Evolutionary conservation across 768 basidiomycete genomes (phyloP).

Genomic region (Gautieria morchelliformis): DNA sequence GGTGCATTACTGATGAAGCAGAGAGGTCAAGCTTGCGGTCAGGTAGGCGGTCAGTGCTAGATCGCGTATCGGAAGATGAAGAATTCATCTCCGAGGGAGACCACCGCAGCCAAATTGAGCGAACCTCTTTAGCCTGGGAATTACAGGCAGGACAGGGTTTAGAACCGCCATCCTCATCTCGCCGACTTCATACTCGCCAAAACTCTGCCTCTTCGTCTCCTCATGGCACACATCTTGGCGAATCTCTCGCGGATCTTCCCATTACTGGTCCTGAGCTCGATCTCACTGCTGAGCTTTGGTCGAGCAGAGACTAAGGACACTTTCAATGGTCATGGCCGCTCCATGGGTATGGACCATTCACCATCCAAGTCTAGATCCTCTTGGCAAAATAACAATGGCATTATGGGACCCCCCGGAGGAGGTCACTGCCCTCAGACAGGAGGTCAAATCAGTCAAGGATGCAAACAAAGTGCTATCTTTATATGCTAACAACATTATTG

Average conservation of each 20-base stretch:
- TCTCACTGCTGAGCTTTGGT: conserved; percentile 86
- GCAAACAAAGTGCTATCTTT: conserved; percentile 95
- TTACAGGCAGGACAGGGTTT: conserved; percentile 22
- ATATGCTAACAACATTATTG: conserved; percentile 96
- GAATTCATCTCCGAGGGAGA: no score
- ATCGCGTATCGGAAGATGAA: conserved; percentile 41
- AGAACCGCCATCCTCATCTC: no score
- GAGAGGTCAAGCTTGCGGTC: conserved; percentile 42
- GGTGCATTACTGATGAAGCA: conserved; percentile 22
- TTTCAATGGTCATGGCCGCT: conserved; percentile 36
- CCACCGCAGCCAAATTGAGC: conserved; percentile 24
- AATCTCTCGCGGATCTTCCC: no score
- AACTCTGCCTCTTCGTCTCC: conserved; percentile 33
- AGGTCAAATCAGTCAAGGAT: conserved; percentile 89
- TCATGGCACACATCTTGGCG: conserved; percentile 41
- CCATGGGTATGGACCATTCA: conserved; percentile 39
- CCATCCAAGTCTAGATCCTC: not conserved
- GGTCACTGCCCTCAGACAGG: no score
- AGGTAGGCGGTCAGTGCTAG: conserved; percentile 38
- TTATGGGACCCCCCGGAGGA: conserved; percentile 27
- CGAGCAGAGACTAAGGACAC: no score
- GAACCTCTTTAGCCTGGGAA: conserved; percentile 16
- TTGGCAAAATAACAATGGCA: conserved; percentile 16
- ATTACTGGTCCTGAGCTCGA: no score
- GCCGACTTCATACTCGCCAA: not conserved